Base-by-base conservation (phyloP, 768 basidiomycete species). In the Epithele typhae region DNA sequence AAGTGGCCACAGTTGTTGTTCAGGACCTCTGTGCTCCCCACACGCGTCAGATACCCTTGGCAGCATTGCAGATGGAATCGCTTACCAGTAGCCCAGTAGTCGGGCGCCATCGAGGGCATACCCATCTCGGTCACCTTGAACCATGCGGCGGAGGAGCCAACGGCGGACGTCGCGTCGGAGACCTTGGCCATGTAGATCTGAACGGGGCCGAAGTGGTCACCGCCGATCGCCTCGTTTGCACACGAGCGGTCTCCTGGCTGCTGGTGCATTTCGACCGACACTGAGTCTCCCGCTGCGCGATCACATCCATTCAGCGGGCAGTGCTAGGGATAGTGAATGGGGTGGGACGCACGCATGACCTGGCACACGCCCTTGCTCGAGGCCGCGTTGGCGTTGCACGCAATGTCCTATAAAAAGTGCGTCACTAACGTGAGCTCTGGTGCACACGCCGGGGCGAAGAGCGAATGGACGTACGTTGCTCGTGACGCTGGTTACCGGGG, bases 181-280 rank as follows among this genome's bases (percentile, higher is more conserved):
- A 78, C 76, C 37, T 70, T 67, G 25, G 75, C 76, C 68, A 77
- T 67, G 62, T 77, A 76, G 35, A 74, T 60, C 68, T 65, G 35
- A 17, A 75, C 67, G 35, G 76, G 75, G 3, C 77, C 77, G 50
- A 67, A 74, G 56, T 79, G 76, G 40, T 70, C 65, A 15, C 76
- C 76, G 18, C 76, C 75, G 49, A 78, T 77, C 10, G 74, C 75
- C 51, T 77, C 67, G 45, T 64, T 69, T 6, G 64, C 56, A 52
- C 76, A 79, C 3, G 65, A 64, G 30, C 76, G 70, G 39, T 75
- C 67, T 30, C 62, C 65, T 4, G 72, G 72, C 57, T 77, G 74
- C 57, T 74, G 72, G 54, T 78, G 74, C 76, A 77, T 77, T 59
- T 79, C 76, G 17, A 77, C 76, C 14, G 74, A 72, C 37, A 76